Conservation (phyloP, 805 yeast genomes). For the Metschnikowia sp. region DNA sequence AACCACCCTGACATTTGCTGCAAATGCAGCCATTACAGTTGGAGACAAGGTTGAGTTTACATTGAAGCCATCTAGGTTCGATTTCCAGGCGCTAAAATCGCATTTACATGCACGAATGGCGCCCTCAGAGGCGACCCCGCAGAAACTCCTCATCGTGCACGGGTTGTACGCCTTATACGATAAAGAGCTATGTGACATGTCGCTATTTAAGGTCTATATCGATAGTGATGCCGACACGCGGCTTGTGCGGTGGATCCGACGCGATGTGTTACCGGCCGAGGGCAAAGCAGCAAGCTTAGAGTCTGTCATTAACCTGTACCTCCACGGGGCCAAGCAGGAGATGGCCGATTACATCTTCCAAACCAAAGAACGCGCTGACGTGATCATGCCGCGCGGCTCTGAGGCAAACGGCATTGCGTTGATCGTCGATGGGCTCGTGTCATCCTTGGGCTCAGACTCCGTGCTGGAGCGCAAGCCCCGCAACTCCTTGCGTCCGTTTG, state of each 20-base stretch:
- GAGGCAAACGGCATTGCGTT: conserved; percentile 55
- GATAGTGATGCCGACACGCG: conserved; percentile 86
- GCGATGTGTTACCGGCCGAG: conserved; percentile 27
- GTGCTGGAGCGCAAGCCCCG: conserved; percentile 12
- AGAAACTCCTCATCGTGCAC: conserved; percentile 47
- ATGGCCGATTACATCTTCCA: conserved; percentile 61
- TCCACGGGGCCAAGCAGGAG: conserved; percentile 59
- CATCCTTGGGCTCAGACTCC: conserved; percentile 25
- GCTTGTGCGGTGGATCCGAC: conserved; percentile 70
- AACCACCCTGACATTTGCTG: conserved; percentile 18
- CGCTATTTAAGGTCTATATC: conserved; percentile 67
- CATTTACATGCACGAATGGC: conserved; percentile 9
- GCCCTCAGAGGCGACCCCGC: conserved; percentile 20
- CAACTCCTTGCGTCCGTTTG: conserved; percentile 31
- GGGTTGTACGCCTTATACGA: conserved; percentile 82
- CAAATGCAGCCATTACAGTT: conserved; percentile 29
- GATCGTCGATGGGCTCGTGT: conserved; percentile 61
- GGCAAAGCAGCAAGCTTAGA: conserved; percentile 23
- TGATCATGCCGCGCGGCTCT: conserved; percentile 68
- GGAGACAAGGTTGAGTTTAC: conserved; percentile 18
- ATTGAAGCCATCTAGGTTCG: conserved; percentile 42
- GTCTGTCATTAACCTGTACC: conserved; percentile 43
- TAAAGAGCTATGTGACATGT: conserved; percentile 47
- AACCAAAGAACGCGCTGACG: conserved; percentile 74
- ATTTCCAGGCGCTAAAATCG: conserved; percentile 28